These are phyloP conservation scores for Podila horticola DNA, from an alignment of 192 early-diverging fungal genomes.

Conservation along the genomic window DNA sequence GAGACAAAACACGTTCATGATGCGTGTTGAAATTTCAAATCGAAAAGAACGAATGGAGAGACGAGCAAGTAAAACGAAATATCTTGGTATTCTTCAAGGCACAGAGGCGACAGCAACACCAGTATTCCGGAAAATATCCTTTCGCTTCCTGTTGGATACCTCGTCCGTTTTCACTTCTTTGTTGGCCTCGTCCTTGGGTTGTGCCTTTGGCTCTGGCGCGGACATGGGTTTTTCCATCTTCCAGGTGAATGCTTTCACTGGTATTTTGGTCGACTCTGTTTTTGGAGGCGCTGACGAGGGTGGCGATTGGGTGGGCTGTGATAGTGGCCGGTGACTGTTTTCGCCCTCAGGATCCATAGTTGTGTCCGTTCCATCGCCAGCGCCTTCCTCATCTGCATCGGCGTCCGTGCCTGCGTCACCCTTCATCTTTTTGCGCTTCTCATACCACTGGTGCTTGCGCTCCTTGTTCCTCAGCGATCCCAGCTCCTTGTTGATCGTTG, in stretches of 20 bases:
- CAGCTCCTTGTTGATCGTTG: slow-evolving; percentile 41
- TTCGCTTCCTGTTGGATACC: slow-evolving; percentile 28
- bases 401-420: slow-evolving; percentile 29
- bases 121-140: slow-evolving; percentile 29
- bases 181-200: neutral
- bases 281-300: neutral
- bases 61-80: too few species aligned
- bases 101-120: too few species aligned
- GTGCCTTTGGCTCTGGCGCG: neutral
- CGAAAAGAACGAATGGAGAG: too few species aligned
- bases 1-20: too few species aligned
- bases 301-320: too few species aligned
- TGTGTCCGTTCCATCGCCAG: slow-evolving; percentile 27
- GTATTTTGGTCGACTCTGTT: neutral
- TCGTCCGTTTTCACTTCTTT: slow-evolving; percentile 4
- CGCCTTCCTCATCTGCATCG: slow-evolving; percentile 29
- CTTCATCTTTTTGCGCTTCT: slow-evolving; percentile 55
- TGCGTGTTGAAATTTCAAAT: too few species aligned
- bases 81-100: too few species aligned
- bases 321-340: slow-evolving; percentile 17
- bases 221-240: slow-evolving; percentile 8
- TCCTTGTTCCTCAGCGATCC: slow-evolving; percentile 59
- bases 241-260: slow-evolving; percentile 7
- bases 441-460: slow-evolving; percentile 71
- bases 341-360: slow-evolving; percentile 46